These are phyloP conservation scores for Craterostigma plantagineum DNA, from an alignment of 257 asterid genomes.

Conservation along the genomic window DNA sequence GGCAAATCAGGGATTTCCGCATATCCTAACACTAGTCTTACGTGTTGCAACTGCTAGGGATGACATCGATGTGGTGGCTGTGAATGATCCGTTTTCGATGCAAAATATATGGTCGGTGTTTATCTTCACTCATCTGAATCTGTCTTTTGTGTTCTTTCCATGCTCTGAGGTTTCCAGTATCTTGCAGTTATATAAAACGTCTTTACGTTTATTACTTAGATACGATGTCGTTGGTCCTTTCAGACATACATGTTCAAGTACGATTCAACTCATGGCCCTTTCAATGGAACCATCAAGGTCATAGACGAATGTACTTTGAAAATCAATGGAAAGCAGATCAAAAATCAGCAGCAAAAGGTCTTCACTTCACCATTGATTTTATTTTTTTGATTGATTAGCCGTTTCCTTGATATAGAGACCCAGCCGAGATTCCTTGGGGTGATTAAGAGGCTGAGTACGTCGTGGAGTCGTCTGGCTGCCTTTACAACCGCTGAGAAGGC, in stretches of 20 bases:
- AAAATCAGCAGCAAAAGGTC: conserved; percentile 15
- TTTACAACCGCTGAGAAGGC: conserved; percentile 37
- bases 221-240: too few species aligned
- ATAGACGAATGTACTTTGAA: conserved; percentile 43
- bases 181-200: too few species aligned
- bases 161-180: too few species aligned
- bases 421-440: conserved; percentile 49
- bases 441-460: conserved; percentile 44
- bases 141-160: neutral
- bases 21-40: conserved; percentile 42
- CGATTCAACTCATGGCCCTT: conserved; percentile 57
- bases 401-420: too few species aligned
- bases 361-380: too few species aligned
- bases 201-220: too few species aligned
- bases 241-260: conserved; percentile 66
- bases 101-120: conserved; percentile 44
- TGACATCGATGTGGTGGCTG: conserved; percentile 56
- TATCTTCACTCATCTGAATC: conserved; percentile 1
- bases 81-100: conserved; percentile 61
- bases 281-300: conserved; percentile 29
- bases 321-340: conserved; percentile 46
- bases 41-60: conserved; percentile 47
- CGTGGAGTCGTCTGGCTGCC: conserved; percentile 47
- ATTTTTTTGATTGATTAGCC: too few species aligned
- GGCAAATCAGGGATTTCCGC: conserved; percentile 58